Evolutionary conservation across 2,329 filamentous ascomycete species (phyloP).

Genomic region (Aphanoascus verrucosus): DNA sequence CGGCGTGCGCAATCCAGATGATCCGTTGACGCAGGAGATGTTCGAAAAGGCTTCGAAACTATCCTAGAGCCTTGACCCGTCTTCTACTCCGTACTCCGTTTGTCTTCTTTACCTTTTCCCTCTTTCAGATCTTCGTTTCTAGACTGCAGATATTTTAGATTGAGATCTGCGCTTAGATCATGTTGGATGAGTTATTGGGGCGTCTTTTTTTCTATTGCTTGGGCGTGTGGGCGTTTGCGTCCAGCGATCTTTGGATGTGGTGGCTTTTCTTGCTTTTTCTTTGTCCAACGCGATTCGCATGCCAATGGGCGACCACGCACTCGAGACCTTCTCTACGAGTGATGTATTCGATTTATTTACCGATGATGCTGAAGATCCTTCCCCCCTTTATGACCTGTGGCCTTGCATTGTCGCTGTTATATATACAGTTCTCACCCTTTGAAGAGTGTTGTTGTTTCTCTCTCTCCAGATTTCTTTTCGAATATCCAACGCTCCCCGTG

Average conservation of each 20-base stretch:
- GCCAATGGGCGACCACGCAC: constrained; percentile 3
- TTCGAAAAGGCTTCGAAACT: constrained; percentile 43
- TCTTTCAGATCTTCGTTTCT: neutral
- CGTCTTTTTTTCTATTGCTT: neutral
- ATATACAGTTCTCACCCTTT: neutral
- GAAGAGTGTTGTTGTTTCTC: no score
- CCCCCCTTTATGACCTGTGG: neutral
- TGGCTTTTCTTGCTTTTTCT: constrained; percentile 1
- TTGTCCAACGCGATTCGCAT: constrained; percentile 5
- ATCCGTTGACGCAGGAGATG: constrained; percentile 44
- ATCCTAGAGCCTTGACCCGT: constrained; percentile 11
- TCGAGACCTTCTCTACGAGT: neutral
- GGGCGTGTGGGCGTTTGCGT: constrained; percentile 4
- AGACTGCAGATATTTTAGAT: constrained; percentile 5
- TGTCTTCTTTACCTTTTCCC: neutral
- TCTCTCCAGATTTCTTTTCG: no score
- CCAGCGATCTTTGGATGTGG: neutral
- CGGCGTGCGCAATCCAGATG: constrained; percentile 41
- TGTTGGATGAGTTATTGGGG: neutral
- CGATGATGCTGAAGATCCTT: neutral
- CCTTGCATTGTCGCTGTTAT: neutral
- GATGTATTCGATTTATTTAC: neutral
- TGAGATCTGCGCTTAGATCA: constrained; percentile 1
- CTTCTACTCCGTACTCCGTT: neutral
- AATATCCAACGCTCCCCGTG: neutral